Evolutionary conservation across 257 asterid genomes (phyloP).

Genomic region (Primulina huaijiensis): DNA sequence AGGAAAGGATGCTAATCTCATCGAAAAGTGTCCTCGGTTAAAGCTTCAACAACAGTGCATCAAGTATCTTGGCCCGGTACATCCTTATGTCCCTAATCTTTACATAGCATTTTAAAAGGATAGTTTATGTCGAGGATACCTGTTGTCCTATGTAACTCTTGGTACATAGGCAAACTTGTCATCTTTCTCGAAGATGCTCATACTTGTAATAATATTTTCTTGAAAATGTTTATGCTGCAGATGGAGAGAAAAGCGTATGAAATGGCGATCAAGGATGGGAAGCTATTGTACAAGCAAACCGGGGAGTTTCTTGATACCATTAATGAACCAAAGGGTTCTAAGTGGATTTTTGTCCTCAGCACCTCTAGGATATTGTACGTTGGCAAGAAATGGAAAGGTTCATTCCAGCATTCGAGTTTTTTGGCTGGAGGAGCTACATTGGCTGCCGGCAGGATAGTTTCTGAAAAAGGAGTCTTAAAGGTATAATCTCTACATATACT

Average conservation of each 20-base stretch:
- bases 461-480: conserved; percentile 72
- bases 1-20: conserved; percentile 77
- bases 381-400: conserved; percentile 80
- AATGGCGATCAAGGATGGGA: conserved; percentile 69
- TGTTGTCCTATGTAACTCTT: neutral
- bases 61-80: conserved; percentile 91
- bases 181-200: no score
- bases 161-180: no score
- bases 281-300: conserved; percentile 52
- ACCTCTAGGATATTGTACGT: conserved; percentile 71
- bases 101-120: neutral
- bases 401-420: conserved; percentile 90
- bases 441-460: conserved; percentile 89
- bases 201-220: neutral
- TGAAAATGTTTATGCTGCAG: conserved; percentile 30
- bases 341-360: conserved; percentile 97
- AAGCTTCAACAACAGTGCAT: conserved; percentile 98
- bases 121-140: no score
- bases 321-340: conserved; percentile 59
- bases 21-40: conserved; percentile 70
- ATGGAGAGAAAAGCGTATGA: conserved; percentile 83
- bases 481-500: conserved; percentile 30
- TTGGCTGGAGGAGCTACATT: conserved; percentile 95
- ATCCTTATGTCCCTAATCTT: conserved; percentile 22
- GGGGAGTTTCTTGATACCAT: conserved; percentile 63